Base-by-base conservation (phyloP, 306 rosid genomes). In the Trifolium fragiferum region DNA sequence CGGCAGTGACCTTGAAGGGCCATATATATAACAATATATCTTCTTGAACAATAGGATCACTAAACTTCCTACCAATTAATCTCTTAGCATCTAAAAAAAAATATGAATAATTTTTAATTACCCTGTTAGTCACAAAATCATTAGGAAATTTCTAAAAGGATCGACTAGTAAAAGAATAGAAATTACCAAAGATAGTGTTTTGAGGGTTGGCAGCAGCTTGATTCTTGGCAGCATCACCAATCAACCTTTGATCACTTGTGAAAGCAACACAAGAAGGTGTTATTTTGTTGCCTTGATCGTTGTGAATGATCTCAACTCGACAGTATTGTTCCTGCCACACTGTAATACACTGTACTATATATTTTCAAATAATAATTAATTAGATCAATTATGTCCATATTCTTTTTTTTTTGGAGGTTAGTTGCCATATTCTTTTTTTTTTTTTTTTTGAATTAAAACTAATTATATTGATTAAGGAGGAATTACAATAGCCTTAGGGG, bases 161-260 rank as follows among this genome's bases (percentile, higher is more conserved):
- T n/a, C n/a, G n/a, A n/a, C n/a, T n/a, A n/a, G n/a, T n/a, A n/a
- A 25, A 25, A 25, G 16, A 57, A 57, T 10, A 21, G 16, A 47
- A 7, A n/a, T n/a, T 66, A 66, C 80, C 74, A 76, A 76, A 76
- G 9, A 76, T 3, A 4, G 80, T 66, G 68, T 76, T 76, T 33
- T 37, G 8, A 1, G 80, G 74, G 23, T 66, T 76, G 8, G 35
- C 0, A 3, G 73, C 66, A 54, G 74, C 67, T 43, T 66, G 80
- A 20, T 76, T 66, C 23, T n/a, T 67, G 27, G 80, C 80, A 18
- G 74, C 46, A 23, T 76, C 67, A 4, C 80, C 80, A 27, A 76
- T 40, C 46, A 76, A 66, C 15, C 80, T 76, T 8, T 76, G 74
- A 5, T 25, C 15, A 0, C 54, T 3, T 0, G 49, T 66, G 16